Conservation (phyloP, 306 rosid genomes). For the Prunus mongolica region DNA sequence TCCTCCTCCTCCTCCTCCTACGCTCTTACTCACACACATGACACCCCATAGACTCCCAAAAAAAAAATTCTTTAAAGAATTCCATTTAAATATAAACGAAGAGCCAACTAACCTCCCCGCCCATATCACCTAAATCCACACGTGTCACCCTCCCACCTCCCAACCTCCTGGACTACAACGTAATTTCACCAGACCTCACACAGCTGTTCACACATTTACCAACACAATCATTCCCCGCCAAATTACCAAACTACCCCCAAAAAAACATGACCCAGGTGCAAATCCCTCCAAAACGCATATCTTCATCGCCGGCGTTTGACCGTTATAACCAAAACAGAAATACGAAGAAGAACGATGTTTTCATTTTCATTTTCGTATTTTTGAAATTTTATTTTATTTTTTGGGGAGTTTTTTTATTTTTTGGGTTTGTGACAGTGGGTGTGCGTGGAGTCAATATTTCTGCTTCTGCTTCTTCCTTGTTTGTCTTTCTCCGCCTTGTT, state of each 20-base stretch:
- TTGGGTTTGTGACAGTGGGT: background rate
- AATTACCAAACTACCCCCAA: slow-evolving; percentile 4
- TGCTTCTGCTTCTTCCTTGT: background rate
- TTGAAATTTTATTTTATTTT: background rate
- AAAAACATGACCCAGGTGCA: background rate
- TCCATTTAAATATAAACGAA: background rate
- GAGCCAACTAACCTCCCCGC: background rate
- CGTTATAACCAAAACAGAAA: slow-evolving; percentile 17
- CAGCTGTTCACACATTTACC: slow-evolving; percentile 36
- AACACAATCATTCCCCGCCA: background rate
- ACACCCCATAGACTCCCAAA: background rate
- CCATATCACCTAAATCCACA: background rate
- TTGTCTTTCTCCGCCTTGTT: slow-evolving; percentile 38
- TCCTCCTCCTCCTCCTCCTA: no score
- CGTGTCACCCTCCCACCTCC: slow-evolving; percentile 3
- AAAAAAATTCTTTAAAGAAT: background rate
- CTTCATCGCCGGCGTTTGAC: slow-evolving; percentile 32
- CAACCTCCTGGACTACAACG: background rate
- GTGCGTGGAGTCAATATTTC: slow-evolving; percentile 8
- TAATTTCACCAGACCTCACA: background rate
- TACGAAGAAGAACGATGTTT: background rate
- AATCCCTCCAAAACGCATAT: background rate
- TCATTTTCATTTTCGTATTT: background rate
- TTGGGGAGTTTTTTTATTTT: background rate
- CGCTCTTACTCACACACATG: background rate